Conservation (phyloP, 2,329 filamentous ascomycete genomes). For the Ascomycota sp. region DNA sequence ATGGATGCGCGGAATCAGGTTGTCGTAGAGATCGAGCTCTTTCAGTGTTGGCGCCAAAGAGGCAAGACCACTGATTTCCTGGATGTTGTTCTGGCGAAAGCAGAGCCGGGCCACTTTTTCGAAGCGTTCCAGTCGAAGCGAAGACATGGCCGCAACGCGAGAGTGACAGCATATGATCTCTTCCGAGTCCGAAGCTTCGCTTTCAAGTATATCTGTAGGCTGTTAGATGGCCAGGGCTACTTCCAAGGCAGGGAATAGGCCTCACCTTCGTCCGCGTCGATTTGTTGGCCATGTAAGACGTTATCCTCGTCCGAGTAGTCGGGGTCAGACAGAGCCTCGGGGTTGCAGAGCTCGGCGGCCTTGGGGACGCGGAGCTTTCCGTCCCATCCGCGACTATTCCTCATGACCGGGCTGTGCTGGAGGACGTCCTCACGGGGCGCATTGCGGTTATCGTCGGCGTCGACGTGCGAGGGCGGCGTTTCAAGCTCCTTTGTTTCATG, state of each 20-base stretch:
- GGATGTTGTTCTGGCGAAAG: constrained; percentile 78
- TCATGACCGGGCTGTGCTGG: constrained; percentile 24
- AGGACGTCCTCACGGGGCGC: constrained; percentile 17
- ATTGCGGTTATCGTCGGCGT: constrained; percentile 21
- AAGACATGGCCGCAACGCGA: constrained; percentile 54
- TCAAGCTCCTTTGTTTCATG: constrained; percentile 15
- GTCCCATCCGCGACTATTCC: constrained; percentile 55
- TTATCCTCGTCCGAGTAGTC: constrained; percentile 60
- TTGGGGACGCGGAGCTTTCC: constrained; percentile 58
- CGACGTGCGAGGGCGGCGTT: constrained; percentile 20
- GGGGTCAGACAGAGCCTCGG: constrained; percentile 61
- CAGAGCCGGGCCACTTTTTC: constrained; percentile 54
- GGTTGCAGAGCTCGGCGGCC: constrained; percentile 40
- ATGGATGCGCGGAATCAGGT: constrained; percentile 69
- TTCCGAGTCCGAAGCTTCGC: constrained; percentile 37
- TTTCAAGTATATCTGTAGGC: constrained; percentile 33
- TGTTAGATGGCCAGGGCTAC: constrained; percentile 2
- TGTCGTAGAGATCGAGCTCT: constrained; percentile 92
- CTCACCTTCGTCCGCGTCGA: constrained; percentile 60
- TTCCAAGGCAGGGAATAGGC: constrained; percentile 1
- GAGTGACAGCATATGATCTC: constrained; percentile 84
- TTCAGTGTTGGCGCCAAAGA: constrained; percentile 41
- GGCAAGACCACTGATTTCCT: constrained; percentile 53
- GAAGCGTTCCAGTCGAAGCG: constrained; percentile 68
- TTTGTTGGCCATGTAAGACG: constrained; percentile 47